Conservation (phyloP, 192 early-diverging fungal genomes). For the Thoreauomyces humboldtii region DNA sequence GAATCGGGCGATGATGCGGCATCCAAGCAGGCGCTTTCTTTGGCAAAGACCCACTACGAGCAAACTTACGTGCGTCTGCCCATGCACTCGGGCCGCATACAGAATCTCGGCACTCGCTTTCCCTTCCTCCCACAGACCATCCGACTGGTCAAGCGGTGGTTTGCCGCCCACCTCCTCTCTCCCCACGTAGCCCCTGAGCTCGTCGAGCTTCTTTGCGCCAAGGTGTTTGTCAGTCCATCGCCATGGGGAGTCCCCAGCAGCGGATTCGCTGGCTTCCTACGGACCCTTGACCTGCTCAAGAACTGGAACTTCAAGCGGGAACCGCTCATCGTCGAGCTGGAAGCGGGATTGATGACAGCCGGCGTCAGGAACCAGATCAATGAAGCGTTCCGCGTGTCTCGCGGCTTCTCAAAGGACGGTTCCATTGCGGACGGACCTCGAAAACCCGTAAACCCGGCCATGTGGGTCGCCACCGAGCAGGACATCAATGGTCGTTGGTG, state of each 20-base stretch:
- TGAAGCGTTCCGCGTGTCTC: conserved; percentile 43
- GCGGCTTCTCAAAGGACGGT: conserved; percentile 5
- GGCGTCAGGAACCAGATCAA: conserved; percentile 26
- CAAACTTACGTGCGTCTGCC: conserved; percentile 43
- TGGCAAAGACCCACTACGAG: background rate
- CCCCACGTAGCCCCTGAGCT: conserved; percentile 65
- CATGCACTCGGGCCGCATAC: conserved; percentile 63
- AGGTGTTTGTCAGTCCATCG: conserved; percentile 65
- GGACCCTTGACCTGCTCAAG: conserved; percentile 70
- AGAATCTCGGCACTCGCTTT: conserved; percentile 71
- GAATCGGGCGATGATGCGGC: background rate
- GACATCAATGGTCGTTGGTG: conserved; percentile 62
- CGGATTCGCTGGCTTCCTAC: conserved; percentile 72
- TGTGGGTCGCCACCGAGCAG: conserved; percentile 67
- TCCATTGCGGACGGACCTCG: background rate
- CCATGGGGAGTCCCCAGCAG: conserved; percentile 57
- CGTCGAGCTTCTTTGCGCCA: conserved; percentile 72
- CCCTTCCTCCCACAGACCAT: conserved; percentile 77
- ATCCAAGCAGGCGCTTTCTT: background rate
- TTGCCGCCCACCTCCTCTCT: conserved; percentile 72
- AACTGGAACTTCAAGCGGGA: conserved; percentile 75
- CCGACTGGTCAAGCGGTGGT: conserved; percentile 88
- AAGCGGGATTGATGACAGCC: conserved; percentile 53
- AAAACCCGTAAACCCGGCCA: conserved; percentile 38
- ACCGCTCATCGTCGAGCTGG: conserved; percentile 76